Evolutionary conservation across 176 grass and related monocot genomes (phyloP), one percentile per base, ranked within the genome.

Genomic region (Rhipidocladum racemiflorum): DNA sequence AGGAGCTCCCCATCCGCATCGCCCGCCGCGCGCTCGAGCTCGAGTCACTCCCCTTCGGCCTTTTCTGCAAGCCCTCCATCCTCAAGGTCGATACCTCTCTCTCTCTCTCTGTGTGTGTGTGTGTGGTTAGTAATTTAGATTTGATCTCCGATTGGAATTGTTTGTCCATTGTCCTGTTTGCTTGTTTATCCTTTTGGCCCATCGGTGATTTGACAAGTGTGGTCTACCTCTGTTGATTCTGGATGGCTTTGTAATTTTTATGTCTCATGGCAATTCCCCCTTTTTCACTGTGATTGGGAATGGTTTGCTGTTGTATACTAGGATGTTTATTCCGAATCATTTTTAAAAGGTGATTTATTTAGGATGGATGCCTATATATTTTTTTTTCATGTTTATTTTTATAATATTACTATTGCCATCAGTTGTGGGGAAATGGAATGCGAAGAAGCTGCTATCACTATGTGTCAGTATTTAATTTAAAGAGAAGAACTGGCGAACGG

Each of bases 1-100:
- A 83, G 70, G 94, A 97, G 81, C 86, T 97, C 11, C 81, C 94
- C 66, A 89, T 97, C 57, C 79, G 94, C 76, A 97, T 97, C 62
- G 94, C 94, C 5, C 77, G 94, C 2, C 80, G 91, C 39, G 91
- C 84, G 42, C 61, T 89, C 30, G 94, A 89, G 67, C 87, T 97
- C 40, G 91, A 93, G 4, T 87, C 69, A 29, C 87, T 93, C 10
- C 94, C 94, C 77, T 89, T 93, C 40, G 94, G 87, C 11, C 81
- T 97, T 30, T 97, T 91, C 42, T 11, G 40, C 32, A 93, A 91
- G 45, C 89, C 89, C 9, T 91, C 91, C 29, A 61, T 97, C 55
- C 65, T 93, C 57, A 93, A 93, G 81, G 92, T 89, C 32, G 14
- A 8, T 18, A 4, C 39, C 6, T 7, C 46, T 72, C 68, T 25